phyloP scores from a whole-genome alignment of 2,329 filamentous ascomycete species.

The Cladosporium sp. region DNA sequence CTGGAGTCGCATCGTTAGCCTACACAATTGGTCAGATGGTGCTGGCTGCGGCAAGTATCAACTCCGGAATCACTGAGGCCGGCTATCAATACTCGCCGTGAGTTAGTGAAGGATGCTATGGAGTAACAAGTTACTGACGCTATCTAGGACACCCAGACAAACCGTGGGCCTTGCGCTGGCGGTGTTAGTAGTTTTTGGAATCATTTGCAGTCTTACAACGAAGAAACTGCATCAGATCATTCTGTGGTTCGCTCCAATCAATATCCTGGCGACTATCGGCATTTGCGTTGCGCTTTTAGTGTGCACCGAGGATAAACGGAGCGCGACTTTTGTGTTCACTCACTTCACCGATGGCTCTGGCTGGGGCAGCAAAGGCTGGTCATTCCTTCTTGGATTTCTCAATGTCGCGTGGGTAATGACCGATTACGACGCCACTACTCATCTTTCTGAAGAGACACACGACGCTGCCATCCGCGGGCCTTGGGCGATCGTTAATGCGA shows the following conservation, averaged over 20 bases:
- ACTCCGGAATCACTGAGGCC: slow-evolving; percentile 47
- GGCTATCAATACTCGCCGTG: slow-evolving; percentile 53
- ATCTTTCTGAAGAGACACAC: slow-evolving; percentile 48
- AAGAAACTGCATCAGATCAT: slow-evolving; percentile 54
- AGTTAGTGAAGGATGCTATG: slow-evolving; percentile 20
- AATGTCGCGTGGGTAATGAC: slow-evolving; percentile 58
- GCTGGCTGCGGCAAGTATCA: slow-evolving; percentile 56
- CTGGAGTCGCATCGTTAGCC: slow-evolving; percentile 46
- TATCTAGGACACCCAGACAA: slow-evolving; percentile 48
- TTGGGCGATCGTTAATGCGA: slow-evolving; percentile 52
- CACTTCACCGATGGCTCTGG: slow-evolving; percentile 46
- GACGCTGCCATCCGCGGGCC: slow-evolving; percentile 47
- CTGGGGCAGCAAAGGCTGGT: slow-evolving; percentile 50
- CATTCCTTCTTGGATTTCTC: slow-evolving; percentile 55
- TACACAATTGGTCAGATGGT: slow-evolving; percentile 54
- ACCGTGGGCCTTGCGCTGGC: slow-evolving; percentile 54
- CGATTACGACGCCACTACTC: slow-evolving; percentile 45
- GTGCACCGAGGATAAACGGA: slow-evolving; percentile 54
- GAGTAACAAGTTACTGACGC: slow-evolving; percentile 7
- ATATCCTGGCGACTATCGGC: slow-evolving; percentile 54
- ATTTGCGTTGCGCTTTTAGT: slow-evolving; percentile 55
- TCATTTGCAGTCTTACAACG: slow-evolving; percentile 58
- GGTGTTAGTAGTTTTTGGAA: slow-evolving; percentile 49
- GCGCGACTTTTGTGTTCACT: slow-evolving; percentile 44
- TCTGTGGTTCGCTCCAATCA: slow-evolving; percentile 61